Evolutionary conservation across 2,329 filamentous ascomycete genomes (phyloP).

Genomic region (Alternaria alternata): DNA sequence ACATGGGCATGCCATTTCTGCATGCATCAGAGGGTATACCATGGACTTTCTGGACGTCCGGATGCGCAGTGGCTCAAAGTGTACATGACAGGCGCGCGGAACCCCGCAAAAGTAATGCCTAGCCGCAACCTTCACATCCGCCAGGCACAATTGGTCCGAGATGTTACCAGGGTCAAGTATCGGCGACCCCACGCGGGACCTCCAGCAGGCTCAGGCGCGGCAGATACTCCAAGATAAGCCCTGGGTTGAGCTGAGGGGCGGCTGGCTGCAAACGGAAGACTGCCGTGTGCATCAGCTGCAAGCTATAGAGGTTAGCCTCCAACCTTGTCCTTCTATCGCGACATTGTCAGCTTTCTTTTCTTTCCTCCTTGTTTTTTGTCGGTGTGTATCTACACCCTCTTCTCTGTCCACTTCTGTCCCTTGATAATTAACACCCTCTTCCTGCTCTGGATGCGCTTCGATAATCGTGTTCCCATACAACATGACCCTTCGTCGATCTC

Average conservation of each 20-base stretch:
- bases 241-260: not conserved
- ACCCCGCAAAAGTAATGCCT: conserved; percentile 6
- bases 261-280: conserved; percentile 5
- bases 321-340: not conserved
- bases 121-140: not conserved
- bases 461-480: conserved; percentile 14
- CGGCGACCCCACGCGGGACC: conserved; percentile 10
- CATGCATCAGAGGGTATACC: not conserved
- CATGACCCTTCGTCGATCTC: conserved; percentile 30
- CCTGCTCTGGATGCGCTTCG: conserved; percentile 9
- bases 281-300: conserved; percentile 15
- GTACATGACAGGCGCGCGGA: not conserved
- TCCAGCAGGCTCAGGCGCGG: conserved; percentile 4
- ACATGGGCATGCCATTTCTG: not conserved
- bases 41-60: not conserved
- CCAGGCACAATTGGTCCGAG: conserved; percentile 2
- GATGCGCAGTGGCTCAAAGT: not conserved
- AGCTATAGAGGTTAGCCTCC: conserved; percentile 14
- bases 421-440: not conserved
- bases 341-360: conserved; percentile 10
- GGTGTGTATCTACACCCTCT: not conserved
- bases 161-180: not conserved
- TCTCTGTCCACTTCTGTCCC: not conserved
- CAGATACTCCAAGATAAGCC: conserved; percentile 10
- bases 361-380: not conserved